Conservation (phyloP, 1,284 basidiomycete genomes). For the Ustilago lituana region DNA sequence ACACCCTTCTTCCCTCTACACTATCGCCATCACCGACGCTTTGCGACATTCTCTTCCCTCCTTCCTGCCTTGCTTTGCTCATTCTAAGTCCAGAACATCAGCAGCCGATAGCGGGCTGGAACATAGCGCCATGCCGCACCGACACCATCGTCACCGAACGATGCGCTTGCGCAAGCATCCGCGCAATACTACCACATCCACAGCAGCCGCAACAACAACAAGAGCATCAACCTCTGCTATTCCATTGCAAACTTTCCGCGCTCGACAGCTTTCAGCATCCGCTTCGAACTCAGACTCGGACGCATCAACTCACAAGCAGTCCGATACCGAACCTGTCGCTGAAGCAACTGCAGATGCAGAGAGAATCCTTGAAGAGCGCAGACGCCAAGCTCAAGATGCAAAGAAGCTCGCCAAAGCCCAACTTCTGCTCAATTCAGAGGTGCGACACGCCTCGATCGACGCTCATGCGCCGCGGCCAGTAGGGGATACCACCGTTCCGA, state of each 20-base stretch:
- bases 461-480: neutral
- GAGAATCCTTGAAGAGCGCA: constrained; percentile 12
- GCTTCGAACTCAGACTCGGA: constrained; percentile 18
- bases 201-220: neutral
- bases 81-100: no score
- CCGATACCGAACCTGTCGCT: neutral
- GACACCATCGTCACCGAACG: constrained; percentile 25
- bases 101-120: no score
- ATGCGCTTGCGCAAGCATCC: constrained; percentile 40
- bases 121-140: constrained; percentile 19
- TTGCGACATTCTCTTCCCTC: no score
- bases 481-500: neutral
- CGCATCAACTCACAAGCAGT: constrained; percentile 16
- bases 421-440: constrained; percentile 28
- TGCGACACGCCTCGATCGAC: constrained; percentile 14
- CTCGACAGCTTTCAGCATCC: constrained; percentile 13
- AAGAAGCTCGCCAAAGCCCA: constrained; percentile 32
- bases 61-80: no score
- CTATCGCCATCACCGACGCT: neutral
- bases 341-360: neutral
- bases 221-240: neutral
- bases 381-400: constrained; percentile 13
- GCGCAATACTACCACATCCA: neutral
- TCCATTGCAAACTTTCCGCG: neutral
- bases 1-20: no score